Evolutionary conservation across 1,139 yeast genomes (phyloP).

Genomic region (Pichia sp.): DNA sequence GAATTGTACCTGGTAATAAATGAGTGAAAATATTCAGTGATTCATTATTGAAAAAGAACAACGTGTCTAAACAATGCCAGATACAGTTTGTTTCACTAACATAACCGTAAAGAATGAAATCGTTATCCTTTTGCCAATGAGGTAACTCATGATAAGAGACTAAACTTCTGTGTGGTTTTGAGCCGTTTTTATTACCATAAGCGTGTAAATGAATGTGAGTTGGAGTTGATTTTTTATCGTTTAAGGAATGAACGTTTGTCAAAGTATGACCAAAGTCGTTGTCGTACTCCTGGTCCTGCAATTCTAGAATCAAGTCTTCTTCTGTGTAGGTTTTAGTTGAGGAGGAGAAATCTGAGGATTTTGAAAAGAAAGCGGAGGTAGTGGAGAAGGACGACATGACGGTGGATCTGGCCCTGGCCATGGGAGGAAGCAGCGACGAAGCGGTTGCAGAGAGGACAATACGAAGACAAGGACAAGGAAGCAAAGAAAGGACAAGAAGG

Average conservation of each 20-base stretch:
- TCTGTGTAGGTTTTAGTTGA: too few relatives aligned
- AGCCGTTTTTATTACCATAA: background rate
- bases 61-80: conserved; percentile 45
- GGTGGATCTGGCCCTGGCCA: too few relatives aligned
- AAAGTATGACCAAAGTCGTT: too few relatives aligned
- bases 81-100: conserved; percentile 62
- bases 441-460: too few relatives aligned
- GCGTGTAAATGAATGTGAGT: background rate
- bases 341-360: background rate
- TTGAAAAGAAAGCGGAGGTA: background rate
- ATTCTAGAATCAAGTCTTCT: too few relatives aligned
- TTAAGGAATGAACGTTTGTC: too few relatives aligned
- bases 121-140: conserved; percentile 85
- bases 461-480: too few relatives aligned
- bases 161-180: conserved; percentile 10
- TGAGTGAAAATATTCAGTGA: conserved; percentile 80
- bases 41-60: conserved; percentile 76
- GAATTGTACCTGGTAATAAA: conserved; percentile 55
- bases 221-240: too few relatives aligned
- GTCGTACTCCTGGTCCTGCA: too few relatives aligned
- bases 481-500: too few relatives aligned
- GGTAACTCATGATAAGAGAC: conserved; percentile 45
- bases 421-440: too few relatives aligned
- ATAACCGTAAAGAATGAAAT: conserved; percentile 67
- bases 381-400: background rate